A percentile compares a stretch with the other conserved stretches of the same genome.
phyloP scores from a whole-genome alignment of 148 eudicot genomes.

The Arbutus unedo region DNA sequence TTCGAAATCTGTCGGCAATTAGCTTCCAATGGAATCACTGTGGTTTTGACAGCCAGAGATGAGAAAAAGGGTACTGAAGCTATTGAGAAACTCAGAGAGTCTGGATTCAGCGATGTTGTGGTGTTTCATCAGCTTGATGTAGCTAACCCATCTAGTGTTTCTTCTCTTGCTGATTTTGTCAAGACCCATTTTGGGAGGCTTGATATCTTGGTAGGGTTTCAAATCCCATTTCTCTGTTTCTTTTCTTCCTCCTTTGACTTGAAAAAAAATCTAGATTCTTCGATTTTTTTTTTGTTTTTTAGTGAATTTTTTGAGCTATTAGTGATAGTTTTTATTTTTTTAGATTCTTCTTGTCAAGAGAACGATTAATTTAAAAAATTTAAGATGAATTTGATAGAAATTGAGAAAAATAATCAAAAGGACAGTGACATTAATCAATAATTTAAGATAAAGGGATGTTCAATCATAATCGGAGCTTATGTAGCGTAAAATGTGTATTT shows the following conservation, averaged over 20 bases:
- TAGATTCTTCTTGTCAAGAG: no score
- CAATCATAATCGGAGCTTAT: background rate
- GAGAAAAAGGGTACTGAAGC: constrained; percentile 33
- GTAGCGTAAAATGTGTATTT: no score
- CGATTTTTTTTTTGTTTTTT: no score
- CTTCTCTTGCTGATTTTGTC: constrained; percentile 23
- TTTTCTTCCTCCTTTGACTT: background rate
- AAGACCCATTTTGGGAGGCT: constrained; percentile 15
- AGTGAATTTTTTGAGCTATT: no score
- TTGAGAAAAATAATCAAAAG: no score
- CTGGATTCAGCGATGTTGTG: constrained; percentile 18
- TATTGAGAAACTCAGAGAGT: constrained; percentile 19
- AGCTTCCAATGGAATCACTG: constrained; percentile 21
- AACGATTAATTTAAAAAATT: no score
- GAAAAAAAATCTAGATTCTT: no score
- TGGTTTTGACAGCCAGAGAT: constrained; percentile 27
- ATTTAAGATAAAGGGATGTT: no score
- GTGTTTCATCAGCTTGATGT: constrained; percentile 31
- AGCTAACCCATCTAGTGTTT: constrained; percentile 19
- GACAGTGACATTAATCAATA: no score
- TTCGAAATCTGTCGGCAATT: constrained; percentile 24
- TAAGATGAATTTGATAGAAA: no score
- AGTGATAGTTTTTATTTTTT: no score
- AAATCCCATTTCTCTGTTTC: background rate
- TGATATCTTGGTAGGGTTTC: constrained; percentile 13